phyloP scores from a whole-genome alignment of 2,329 filamentous ascomycete genomes.

The Fonsecaea nubica region DNA sequence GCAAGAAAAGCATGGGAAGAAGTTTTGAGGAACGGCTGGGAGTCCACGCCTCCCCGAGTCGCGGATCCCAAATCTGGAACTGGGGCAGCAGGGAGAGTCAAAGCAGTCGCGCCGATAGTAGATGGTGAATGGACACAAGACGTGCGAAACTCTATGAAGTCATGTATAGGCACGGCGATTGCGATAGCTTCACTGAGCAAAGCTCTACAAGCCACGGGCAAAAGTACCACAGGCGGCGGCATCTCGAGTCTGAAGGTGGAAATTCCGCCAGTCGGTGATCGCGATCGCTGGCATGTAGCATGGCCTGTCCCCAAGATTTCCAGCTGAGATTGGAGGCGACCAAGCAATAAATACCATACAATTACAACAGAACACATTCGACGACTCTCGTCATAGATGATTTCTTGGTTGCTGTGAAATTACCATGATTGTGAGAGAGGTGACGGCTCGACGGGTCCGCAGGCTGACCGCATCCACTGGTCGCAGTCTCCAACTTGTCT shows the following conservation, averaged over 20 bases:
- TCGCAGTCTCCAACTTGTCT: background rate
- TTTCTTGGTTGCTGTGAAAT: background rate
- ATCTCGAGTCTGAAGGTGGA: constrained; percentile 27
- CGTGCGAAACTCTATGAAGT: constrained; percentile 67
- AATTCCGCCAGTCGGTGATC: constrained; percentile 43
- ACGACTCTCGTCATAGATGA: background rate
- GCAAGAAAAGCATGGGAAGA: constrained; percentile 54
- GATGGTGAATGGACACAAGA: constrained; percentile 68
- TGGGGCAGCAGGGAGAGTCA: background rate
- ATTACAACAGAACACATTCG: background rate
- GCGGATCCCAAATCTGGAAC: constrained; percentile 13
- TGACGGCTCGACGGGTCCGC: background rate
- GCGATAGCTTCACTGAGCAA: constrained; percentile 67
- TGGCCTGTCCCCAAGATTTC: constrained; percentile 53
- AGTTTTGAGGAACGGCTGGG: constrained; percentile 48
- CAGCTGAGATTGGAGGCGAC: background rate
- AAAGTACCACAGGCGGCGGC: constrained; percentile 19
- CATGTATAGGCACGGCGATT: constrained; percentile 74
- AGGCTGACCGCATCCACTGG: background rate
- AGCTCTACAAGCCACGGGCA: constrained; percentile 52
- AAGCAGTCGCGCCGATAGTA: constrained; percentile 49
- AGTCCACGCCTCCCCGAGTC: constrained; percentile 40
- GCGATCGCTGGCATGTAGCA: constrained; percentile 54
- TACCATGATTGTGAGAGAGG: background rate
- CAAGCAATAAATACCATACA: background rate